Evolutionary conservation across 441 rosid species (phyloP).

Genomic region (Aleurites moluccanus): DNA sequence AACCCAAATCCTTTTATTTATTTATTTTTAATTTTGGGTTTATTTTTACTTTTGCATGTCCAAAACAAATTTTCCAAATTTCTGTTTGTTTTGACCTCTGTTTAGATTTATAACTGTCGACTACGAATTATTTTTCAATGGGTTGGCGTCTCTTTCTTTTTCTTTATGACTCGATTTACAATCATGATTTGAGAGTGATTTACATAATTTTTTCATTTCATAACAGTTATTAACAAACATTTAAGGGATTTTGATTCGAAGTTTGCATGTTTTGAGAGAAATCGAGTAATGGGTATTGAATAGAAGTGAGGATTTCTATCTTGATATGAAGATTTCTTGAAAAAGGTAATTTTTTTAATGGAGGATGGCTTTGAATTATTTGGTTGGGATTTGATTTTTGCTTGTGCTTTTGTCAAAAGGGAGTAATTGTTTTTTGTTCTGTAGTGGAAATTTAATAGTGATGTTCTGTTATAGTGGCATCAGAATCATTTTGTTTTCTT

Average conservation of each 20-base stretch:
- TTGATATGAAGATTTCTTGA: slow-evolving; percentile 4
- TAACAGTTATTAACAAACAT: not conserved
- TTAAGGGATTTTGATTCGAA: not conserved
- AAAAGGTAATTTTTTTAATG: slow-evolving; percentile 19
- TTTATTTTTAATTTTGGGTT: not conserved
- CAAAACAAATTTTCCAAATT: not conserved
- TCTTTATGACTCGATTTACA: not conserved
- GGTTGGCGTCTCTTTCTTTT: slow-evolving; percentile 30
- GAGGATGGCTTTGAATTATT: slow-evolving; percentile 3
- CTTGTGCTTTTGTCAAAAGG: slow-evolving; percentile 23
- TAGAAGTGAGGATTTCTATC: not conserved
- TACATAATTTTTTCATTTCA: slow-evolving; percentile 5
- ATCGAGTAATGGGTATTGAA: slow-evolving; percentile 14
- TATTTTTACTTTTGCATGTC: not conserved
- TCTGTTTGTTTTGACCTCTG: not conserved
- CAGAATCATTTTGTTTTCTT: slow-evolving; percentile 17
- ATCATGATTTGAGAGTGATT: slow-evolving; percentile 14
- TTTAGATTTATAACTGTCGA: slow-evolving; percentile 9
- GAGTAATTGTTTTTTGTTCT: slow-evolving; percentile 9
- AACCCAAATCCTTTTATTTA: not conserved
- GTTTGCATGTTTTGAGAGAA: not conserved
- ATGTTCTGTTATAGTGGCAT: slow-evolving; percentile 21
- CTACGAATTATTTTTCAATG: not conserved
- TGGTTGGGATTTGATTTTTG: slow-evolving; percentile 26
- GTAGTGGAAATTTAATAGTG: slow-evolving; percentile 16